Percentiles rank a stretch among this genome's conserved stretches.
These are phyloP conservation scores for Cryptosporidium sp. DNA, from an alignment of 169 alveolate genomes.

Conservation along the genomic window DNA sequence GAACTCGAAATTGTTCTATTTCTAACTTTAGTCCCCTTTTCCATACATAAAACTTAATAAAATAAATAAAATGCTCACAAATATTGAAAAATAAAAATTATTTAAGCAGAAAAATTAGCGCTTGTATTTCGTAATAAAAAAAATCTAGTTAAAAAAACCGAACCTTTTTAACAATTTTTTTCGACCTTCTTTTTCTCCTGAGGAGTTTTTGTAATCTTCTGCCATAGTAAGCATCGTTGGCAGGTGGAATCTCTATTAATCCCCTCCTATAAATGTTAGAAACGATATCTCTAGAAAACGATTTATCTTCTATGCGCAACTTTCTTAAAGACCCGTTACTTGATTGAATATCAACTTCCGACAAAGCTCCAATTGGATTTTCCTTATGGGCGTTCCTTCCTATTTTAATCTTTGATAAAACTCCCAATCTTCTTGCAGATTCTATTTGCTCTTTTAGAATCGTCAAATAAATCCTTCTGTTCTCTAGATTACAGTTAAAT, in stretches of 20 bases:
- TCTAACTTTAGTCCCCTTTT: not conserved
- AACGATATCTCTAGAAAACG: conserved; percentile 17
- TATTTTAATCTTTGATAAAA: conserved; percentile 28
- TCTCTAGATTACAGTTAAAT: not conserved
- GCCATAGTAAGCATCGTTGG: conserved; percentile 28
- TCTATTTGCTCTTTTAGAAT: conserved; percentile 33
- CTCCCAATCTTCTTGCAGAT: conserved; percentile 43
- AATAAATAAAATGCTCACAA: not conserved
- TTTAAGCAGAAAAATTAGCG: conserved; percentile 1
- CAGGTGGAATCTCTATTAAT: conserved; percentile 39
- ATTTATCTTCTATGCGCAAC: conserved; percentile 2
- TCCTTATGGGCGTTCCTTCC: conserved; percentile 45
- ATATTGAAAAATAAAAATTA: not conserved
- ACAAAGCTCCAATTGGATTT: not conserved
- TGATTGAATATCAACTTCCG: conserved; percentile 12
- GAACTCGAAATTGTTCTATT: not conserved
- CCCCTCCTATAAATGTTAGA: conserved; percentile 65
- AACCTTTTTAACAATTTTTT: conserved; percentile 29
- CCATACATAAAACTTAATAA: conserved; percentile 35
- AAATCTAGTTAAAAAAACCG: conserved; percentile 22
- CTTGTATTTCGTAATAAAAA: not conserved
- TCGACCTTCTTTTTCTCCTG: conserved; percentile 35
- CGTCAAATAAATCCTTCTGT: conserved; percentile 10
- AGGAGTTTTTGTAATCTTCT: conserved; percentile 45
- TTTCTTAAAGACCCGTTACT: conserved; percentile 61